Conservation (phyloP, 306 rosid genomes). For the Vigna nakashimae region DNA sequence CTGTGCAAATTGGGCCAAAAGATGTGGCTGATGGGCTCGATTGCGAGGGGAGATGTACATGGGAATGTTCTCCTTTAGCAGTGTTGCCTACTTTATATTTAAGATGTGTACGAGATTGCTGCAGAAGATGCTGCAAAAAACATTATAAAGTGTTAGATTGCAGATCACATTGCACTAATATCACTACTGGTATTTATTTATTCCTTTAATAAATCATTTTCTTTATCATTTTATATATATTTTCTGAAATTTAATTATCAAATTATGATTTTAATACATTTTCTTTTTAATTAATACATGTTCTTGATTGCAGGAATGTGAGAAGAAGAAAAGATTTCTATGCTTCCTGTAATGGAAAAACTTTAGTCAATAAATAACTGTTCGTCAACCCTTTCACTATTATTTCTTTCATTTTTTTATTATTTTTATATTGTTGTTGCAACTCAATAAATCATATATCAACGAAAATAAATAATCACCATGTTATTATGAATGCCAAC, state of each 20-base stretch:
- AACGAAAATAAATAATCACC: no score
- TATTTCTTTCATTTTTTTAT: no score
- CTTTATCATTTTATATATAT: neutral
- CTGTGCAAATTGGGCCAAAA: neutral
- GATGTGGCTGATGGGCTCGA: neutral
- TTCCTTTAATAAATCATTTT: neutral
- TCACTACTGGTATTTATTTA: neutral
- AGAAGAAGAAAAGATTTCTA: neutral
- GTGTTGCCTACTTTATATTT: fast-evolving
- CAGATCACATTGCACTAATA: no score
- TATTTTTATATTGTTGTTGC: no score
- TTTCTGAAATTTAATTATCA: neutral
- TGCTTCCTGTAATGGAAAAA: neutral
- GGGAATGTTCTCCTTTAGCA: neutral
- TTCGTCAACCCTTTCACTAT: no score
- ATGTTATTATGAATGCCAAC: no score
- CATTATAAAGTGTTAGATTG: no score
- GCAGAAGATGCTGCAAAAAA: neutral
- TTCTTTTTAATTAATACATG: neutral
- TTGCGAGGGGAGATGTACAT: neutral
- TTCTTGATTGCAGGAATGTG: neutral
- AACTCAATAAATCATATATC: no score
- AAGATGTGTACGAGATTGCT: neutral
- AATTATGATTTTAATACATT: neutral
- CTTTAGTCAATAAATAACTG: no score